Evolutionary conservation across 2,329 filamentous ascomycete species (phyloP).

Genomic region (Alternaria sp.): DNA sequence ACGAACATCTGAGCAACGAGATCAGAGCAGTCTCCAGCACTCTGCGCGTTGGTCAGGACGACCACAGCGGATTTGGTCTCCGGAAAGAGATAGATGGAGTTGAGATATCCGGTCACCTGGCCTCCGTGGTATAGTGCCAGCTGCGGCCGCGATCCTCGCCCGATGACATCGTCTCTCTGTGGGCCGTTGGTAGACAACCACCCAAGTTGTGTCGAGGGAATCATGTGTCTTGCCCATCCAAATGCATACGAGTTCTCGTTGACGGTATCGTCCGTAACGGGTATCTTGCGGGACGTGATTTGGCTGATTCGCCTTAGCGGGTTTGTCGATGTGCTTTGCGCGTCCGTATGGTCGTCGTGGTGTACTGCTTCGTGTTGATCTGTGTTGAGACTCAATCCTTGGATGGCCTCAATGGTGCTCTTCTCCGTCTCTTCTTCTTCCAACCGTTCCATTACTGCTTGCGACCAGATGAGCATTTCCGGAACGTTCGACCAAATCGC

Average conservation of each 20-base stretch:
- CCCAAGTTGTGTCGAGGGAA: not conserved
- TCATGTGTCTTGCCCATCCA: not conserved
- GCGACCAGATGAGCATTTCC: not conserved
- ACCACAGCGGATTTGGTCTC: not conserved
- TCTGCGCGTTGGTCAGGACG: not conserved
- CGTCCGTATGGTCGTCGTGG: too few relatives aligned
- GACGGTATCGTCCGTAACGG: not conserved
- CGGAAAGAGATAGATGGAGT: not conserved
- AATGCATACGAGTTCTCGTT: not conserved
- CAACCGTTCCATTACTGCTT: not conserved
- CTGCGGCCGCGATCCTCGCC: not conserved
- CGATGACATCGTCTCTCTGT: not conserved
- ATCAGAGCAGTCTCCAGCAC: not conserved
- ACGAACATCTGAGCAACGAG: not conserved
- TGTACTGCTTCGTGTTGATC: too few relatives aligned
- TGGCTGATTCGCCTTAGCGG: not conserved
- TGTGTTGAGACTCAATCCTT: too few relatives aligned
- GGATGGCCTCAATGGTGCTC: too few relatives aligned
- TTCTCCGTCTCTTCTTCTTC: not conserved
- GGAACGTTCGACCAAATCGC: not conserved
- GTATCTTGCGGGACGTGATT: not conserved
- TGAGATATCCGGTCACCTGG: not conserved
- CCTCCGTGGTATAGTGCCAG: not conserved
- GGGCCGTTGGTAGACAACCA: not conserved
- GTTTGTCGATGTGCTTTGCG: not conserved